Evolutionary conservation across 106 monocot genomes (phyloP), one percentile per base, ranked within the genome.

Genomic region (Allium fistulosum): DNA sequence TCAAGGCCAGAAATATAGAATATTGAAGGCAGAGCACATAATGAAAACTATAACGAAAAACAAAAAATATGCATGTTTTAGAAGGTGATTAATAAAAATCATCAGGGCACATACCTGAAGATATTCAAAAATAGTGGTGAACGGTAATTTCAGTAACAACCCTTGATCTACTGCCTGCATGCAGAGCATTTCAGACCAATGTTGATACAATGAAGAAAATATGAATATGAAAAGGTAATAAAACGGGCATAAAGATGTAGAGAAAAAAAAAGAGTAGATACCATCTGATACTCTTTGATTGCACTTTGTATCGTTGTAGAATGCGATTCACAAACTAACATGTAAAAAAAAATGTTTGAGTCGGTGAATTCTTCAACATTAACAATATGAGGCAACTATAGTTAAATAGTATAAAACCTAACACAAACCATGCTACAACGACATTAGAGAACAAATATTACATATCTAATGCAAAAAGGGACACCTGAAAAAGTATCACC

Each of bases 91-190:
- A 16, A 14, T 15, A 7, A 47, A 28, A 49, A 65, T 28, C 8
- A 49, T 9, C 3, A 22, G 49, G 16, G 49, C 48, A 65, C 48
- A 49, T 48, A 94, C 94, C 99, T 99, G 99, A 64, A 93, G 93
- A 70, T 99, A 99, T 80, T 99, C 99, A 72, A 99, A 99, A 49
- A 99, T 93, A 52, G 93, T 90, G 45, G 99, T 87, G 81, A 99
- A 99, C 26, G 93, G 85, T 22, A 99, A 56, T 83, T 87, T 93
- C 65, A 93, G 79, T 69, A 99, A 58, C 14, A 78, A 45, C 10
- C 92, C 87, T 65, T 73, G 66, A 74, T 79, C 80, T 58, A 92
- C 79, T 55, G 89, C 97, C 97, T 99, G 80, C 69, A 77, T 70
- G 37, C 11, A 75, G 68, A 10, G 37, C 37, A 1, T 37, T 37